These are phyloP conservation scores for Beta macrorhiza DNA, from an alignment of 179 eudicot species.

Conservation along the genomic window DNA sequence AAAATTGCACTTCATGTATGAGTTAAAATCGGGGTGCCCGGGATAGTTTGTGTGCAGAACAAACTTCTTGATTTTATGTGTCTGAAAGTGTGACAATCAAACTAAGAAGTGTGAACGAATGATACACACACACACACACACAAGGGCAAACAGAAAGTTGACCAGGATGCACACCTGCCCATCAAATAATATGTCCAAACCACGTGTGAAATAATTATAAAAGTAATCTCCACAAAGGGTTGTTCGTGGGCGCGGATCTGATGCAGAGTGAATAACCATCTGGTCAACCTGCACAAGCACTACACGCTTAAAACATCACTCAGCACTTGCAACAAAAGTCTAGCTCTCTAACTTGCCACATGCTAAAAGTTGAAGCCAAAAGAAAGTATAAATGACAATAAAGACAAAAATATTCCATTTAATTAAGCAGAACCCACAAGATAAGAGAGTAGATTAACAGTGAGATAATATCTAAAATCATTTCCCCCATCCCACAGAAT, in stretches of 20 bases:
- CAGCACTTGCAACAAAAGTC: constrained; percentile 3
- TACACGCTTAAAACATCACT: not conserved
- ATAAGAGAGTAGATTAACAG: too few relatives aligned
- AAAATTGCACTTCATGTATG: constrained; percentile 95
- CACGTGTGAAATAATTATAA: constrained; percentile 87
- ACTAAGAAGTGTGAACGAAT: constrained; percentile 11
- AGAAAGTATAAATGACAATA: too few relatives aligned
- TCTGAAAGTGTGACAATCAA: constrained; percentile 47
- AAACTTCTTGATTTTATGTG: constrained; percentile 91
- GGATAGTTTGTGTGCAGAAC: constrained; percentile 93
- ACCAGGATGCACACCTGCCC: constrained; percentile 63
- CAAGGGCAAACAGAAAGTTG: constrained; percentile 1
- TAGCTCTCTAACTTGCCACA: not conserved
- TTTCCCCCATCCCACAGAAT: too few relatives aligned
- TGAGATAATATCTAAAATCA: too few relatives aligned
- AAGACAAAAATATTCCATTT: too few relatives aligned
- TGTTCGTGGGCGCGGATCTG: constrained; percentile 81
- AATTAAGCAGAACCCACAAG: too few relatives aligned
- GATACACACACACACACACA: not conserved
- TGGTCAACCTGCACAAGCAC: constrained; percentile 73
- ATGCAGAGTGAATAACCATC: constrained; percentile 96
- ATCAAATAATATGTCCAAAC: constrained; percentile 92
- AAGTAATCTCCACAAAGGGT: constrained; percentile 98
- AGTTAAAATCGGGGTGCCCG: constrained; percentile 95
- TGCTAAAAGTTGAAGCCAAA: not conserved